These are phyloP conservation scores for Candida boidinii DNA, from an alignment of 805 yeast genomes.

Conservation along the genomic window DNA sequence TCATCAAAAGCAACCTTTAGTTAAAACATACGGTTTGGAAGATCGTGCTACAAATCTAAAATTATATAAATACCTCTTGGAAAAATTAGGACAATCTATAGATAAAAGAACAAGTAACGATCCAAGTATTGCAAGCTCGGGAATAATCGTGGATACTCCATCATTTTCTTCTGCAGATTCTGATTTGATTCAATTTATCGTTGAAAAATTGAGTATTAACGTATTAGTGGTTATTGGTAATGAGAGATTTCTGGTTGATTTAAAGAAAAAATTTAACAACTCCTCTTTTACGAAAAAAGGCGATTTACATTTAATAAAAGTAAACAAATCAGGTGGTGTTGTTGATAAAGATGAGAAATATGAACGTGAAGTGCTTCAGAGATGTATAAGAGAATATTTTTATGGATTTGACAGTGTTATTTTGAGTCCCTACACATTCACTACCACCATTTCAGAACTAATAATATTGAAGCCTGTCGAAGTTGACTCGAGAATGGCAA, in stretches of 20 bases:
- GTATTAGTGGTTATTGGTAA: constrained; percentile 65
- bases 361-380: constrained; percentile 64
- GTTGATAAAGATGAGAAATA: constrained; percentile 66
- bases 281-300: too few relatives aligned
- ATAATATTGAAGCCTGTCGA: constrained; percentile 53
- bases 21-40: constrained; percentile 70
- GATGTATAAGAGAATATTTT: constrained; percentile 77
- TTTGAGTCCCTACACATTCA: constrained; percentile 80
- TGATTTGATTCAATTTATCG: constrained; percentile 44
- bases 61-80: constrained; percentile 40
- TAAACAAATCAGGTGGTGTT: constrained; percentile 69
- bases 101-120: constrained; percentile 44
- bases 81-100: constrained; percentile 31
- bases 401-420: constrained; percentile 65
- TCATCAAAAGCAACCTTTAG: constrained; percentile 87
- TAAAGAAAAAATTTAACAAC: constrained; percentile 40
- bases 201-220: constrained; percentile 50
- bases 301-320: constrained; percentile 41
- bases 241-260: constrained; percentile 59
- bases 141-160: constrained; percentile 71
- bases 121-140: constrained; percentile 33
- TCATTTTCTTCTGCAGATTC: constrained; percentile 43
- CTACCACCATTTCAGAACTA: constrained; percentile 55
- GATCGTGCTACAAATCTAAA: constrained; percentile 46
- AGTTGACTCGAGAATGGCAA: constrained; percentile 5